phyloP scores from a whole-genome alignment of 225 moss, liverwort and hornwort genomes.

The Asterella californica region DNA sequence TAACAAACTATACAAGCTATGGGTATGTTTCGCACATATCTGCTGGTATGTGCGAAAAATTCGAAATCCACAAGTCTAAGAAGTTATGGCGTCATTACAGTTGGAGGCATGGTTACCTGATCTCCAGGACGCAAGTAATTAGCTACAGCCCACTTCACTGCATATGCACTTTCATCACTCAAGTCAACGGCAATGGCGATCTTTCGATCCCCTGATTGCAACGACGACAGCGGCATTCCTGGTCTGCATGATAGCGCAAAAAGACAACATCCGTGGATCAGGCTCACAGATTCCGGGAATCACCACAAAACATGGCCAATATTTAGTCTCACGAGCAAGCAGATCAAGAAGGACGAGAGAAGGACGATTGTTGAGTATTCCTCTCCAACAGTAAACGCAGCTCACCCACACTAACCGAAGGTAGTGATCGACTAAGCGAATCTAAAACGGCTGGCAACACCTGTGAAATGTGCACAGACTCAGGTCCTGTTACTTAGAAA shows the following conservation, averaged over 20 bases:
- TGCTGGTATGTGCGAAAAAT: background rate
- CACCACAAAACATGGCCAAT: background rate
- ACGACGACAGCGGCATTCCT: conserved; percentile 46
- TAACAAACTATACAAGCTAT: no score
- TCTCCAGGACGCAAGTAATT: conserved; percentile 50
- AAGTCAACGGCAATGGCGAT: conserved; percentile 53
- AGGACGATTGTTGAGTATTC: background rate
- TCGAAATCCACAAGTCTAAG: background rate
- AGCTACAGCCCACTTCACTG: conserved; percentile 48
- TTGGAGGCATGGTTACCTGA: conserved; percentile 24
- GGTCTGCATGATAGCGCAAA: conserved; percentile 20
- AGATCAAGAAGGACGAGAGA: background rate
- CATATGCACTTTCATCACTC: conserved; percentile 51
- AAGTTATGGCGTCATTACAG: background rate
- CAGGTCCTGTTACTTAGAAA: background rate
- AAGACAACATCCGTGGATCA: background rate
- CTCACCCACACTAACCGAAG: background rate
- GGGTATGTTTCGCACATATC: no score
- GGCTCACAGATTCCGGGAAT: background rate
- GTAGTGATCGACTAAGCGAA: background rate
- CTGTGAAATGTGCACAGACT: no score
- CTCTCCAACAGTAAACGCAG: background rate
- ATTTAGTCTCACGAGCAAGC: background rate
- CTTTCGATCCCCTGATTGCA: conserved; percentile 45
- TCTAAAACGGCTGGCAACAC: no score